Base-by-base conservation (phyloP, 805 yeast species). In the Saccharomycopsis javanensis region DNA sequence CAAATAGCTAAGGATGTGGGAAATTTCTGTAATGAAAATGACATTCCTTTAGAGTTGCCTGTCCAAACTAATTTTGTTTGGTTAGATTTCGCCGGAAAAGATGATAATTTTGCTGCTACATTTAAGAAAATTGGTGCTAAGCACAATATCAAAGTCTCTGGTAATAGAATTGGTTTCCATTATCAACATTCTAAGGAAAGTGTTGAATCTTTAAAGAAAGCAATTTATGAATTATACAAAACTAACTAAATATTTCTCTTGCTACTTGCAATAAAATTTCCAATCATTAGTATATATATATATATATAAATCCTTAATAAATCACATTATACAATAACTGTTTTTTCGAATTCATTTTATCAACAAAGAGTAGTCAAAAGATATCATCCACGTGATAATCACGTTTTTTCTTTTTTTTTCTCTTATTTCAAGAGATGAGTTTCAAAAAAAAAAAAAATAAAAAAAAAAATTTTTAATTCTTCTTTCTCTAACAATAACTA, bases 31-130 rank as follows among this genome's bases (percentile, higher is more conserved):
- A 64, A 67, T 50, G 68, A 70, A 37, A 65, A 80, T 52, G 85
- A 83, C 10, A 78, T 86, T 57, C 69, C 74, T 30, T 71, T 87
- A 60, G 85, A 80, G 65, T 74, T 79, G n/a, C 96, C 97, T 2
- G 85, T 82, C 2, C 83, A 90, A 60, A 86, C 96, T 11, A 89
- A 85, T 67, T 88, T 91, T 69, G 90, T 91, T 48, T 88, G 88
- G 65, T 65, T 88, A 55, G 92, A 90, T 67, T 70, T 81, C 27
- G 67, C 67, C 53, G 51, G 23, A 4, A 28, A 51, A 20, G 30
- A 45, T 18, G 55, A 55, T 10, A 57, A 65, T 62, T 59, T 69
- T 69, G 38, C 79, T 79, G 62, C 73, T 73, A 54, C 78, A 31
- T 70, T 88, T 57, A 75, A 75, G 27, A 75, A 77, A 62, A 71